A percentile compares a stretch with the other conserved stretches of the same genome.
phyloP scores from a whole-genome alignment of 2,329 filamentous ascomycete genomes.

The Cladophialophora yegresii region DNA sequence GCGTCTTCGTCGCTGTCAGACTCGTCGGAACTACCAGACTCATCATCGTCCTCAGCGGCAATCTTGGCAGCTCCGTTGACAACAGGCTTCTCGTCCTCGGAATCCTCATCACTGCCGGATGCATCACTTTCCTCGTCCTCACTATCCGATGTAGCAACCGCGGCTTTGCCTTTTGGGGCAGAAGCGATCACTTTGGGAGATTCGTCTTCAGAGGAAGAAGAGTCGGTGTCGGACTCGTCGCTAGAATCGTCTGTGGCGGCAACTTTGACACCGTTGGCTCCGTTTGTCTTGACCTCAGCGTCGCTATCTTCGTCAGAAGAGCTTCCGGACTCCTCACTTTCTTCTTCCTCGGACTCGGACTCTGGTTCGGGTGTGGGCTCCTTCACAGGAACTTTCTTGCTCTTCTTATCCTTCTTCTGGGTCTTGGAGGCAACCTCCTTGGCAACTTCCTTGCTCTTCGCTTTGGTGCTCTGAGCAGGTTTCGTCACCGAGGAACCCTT shows the following conservation, averaged over 20 bases:
- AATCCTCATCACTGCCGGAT: constrained; percentile 38
- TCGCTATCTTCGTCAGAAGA: constrained; percentile 41
- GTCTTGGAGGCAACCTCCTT: constrained; percentile 46
- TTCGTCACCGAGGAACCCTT: constrained; percentile 52
- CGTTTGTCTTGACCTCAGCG: constrained; percentile 40
- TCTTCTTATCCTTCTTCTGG: constrained; percentile 46
- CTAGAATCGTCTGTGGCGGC: constrained; percentile 43
- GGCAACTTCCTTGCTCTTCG: constrained; percentile 51
- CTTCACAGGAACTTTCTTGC: constrained; percentile 49
- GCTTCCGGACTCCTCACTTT: constrained; percentile 41
- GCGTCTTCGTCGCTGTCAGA: constrained; percentile 35
- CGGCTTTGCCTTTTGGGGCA: constrained; percentile 26
- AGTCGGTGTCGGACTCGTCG: constrained; percentile 37
- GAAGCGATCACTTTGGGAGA: constrained; percentile 30
- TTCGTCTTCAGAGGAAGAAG: constrained; percentile 41
- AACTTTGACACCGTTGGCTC: constrained; percentile 7
- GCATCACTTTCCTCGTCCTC: constrained; percentile 30
- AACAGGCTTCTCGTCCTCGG: constrained; percentile 25
- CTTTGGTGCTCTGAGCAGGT: constrained; percentile 47
- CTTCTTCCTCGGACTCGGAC: constrained; percentile 37
- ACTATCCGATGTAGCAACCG: constrained; percentile 24
- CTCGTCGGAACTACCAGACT: constrained; percentile 39
- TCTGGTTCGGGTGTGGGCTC: constrained; percentile 41
- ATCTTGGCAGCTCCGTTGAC: constrained; percentile 2
- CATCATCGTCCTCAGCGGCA: constrained; percentile 18